A percentile compares a stretch with the other conserved stretches of the same genome.
These are phyloP conservation scores for Penicillium chermesinum DNA, from an alignment of 495 filamentous ascomycete genomes.

Conservation along the genomic window DNA sequence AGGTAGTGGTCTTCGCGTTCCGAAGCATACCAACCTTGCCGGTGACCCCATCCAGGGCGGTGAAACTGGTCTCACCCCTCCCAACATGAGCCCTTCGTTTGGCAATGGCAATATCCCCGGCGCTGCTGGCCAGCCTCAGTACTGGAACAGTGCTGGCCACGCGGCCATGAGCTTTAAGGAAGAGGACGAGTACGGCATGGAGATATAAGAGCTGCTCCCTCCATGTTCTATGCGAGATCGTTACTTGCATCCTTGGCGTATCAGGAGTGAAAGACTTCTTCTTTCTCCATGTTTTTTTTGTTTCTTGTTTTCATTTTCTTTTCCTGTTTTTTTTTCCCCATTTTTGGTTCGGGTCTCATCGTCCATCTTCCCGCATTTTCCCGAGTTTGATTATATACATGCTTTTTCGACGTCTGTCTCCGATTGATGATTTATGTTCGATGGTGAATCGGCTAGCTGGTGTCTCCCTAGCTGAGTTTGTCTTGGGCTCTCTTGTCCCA, in stretches of 20 bases:
- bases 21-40: conserved; percentile 86
- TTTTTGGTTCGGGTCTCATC: conserved; percentile 10
- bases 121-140: conserved; percentile 51
- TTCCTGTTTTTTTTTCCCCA: conserved; percentile 24
- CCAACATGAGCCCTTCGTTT: conserved; percentile 67
- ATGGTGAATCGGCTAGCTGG: too few relatives aligned
- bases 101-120: conserved; percentile 51
- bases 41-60: conserved; percentile 63
- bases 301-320: conserved; percentile 9
- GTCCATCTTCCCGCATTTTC: too few relatives aligned
- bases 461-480: too few relatives aligned
- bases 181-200: conserved; percentile 86
- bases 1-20: conserved; percentile 82
- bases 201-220: conserved; percentile 41
- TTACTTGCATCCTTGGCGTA: conserved; percentile 39
- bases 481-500: too few relatives aligned
- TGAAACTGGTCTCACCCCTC: conserved; percentile 45
- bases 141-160: conserved; percentile 64
- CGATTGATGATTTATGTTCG: too few relatives aligned
- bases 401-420: too few relatives aligned
- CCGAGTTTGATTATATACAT: too few relatives aligned
- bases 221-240: conserved; percentile 19
- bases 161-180: conserved; percentile 79
- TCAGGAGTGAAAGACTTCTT: conserved; percentile 27
- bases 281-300: conserved; percentile 11